Evolutionary conservation across 108 stramenopile species (phyloP).

Genomic region (Bacterosira constricta): DNA sequence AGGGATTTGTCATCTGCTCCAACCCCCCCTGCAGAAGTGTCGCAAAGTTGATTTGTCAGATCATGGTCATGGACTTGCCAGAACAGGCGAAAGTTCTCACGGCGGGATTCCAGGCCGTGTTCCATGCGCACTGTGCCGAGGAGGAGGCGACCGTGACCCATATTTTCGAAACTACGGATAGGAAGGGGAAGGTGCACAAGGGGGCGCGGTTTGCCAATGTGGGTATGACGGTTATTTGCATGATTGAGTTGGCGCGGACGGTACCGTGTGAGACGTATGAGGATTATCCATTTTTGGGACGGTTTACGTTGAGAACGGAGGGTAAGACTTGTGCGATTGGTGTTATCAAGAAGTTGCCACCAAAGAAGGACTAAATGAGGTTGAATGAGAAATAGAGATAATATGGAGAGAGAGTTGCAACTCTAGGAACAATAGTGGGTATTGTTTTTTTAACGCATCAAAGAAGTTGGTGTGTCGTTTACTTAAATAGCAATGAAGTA

Average conservation of each 20-base stretch:
- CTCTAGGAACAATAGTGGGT: no score
- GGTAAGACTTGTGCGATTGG: conserved; percentile 99
- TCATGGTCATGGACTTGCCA: conserved; percentile 91
- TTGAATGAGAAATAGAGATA: no score
- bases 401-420: no score
- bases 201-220: conserved; percentile 83
- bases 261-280: conserved; percentile 93
- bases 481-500: no score
- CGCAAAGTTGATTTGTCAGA: conserved; percentile 83
- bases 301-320: conserved; percentile 98
- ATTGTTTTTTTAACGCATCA: no score
- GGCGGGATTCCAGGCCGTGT: conserved; percentile 95
- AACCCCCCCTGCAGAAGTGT: conserved; percentile 86
- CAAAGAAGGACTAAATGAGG: conserved; percentile 82
- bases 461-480: no score
- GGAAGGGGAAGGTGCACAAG: conserved; percentile 78
- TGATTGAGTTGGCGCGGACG: conserved; percentile 77
- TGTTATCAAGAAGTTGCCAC: conserved; percentile 93
- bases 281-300: conserved; percentile 91
- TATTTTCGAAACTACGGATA: conserved; percentile 90
- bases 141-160: conserved; percentile 90
- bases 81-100: conserved; percentile 97
- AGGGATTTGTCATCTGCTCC: conserved; percentile 96
- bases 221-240: conserved; percentile 79
- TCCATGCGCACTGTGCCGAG: conserved; percentile 96